Conservation (phyloP, 2,329 filamentous ascomycete species). For the Pseudodiploospora longispora region DNA sequence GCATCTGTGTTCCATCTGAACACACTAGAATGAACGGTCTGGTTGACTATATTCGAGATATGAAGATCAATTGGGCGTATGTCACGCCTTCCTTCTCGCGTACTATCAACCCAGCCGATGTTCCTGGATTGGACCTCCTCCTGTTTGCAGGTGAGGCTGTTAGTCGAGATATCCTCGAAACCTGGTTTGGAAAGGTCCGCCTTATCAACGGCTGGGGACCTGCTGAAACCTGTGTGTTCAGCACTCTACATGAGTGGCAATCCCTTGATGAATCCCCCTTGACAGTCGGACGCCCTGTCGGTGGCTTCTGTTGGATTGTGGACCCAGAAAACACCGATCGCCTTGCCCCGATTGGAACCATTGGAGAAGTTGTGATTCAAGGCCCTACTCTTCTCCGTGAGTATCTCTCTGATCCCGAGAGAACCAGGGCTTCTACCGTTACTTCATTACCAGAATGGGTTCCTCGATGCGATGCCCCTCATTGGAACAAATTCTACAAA, state of each 20-base stretch:
- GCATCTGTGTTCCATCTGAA: slow-evolving; percentile 12
- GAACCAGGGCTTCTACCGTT: slow-evolving; percentile 5
- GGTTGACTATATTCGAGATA: slow-evolving; percentile 5
- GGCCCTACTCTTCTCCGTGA: slow-evolving; percentile 35
- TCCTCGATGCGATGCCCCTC: not conserved
- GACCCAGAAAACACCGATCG: slow-evolving; percentile 4
- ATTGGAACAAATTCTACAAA: slow-evolving; percentile 9
- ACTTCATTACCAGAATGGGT: slow-evolving; percentile 1
- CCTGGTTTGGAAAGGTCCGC: slow-evolving; percentile 7
- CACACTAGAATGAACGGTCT: slow-evolving; percentile 6
- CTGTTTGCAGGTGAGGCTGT: slow-evolving; percentile 11
- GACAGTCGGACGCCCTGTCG: slow-evolving; percentile 6
- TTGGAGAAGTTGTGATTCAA: slow-evolving; percentile 12
- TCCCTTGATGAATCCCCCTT: slow-evolving; percentile 3
- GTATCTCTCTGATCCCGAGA: slow-evolving; percentile 23
- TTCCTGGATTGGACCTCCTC: slow-evolving; percentile 9
- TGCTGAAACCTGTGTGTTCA: slow-evolving; percentile 9
- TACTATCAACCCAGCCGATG: slow-evolving; percentile 6
- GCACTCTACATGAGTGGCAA: slow-evolving; percentile 9
- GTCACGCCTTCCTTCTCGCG: slow-evolving; percentile 11
- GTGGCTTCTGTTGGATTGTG: slow-evolving; percentile 8
- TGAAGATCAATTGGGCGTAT: slow-evolving; percentile 4
- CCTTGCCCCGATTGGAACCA: slow-evolving; percentile 5
- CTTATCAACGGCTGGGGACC: slow-evolving; percentile 15
- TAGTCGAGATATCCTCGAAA: slow-evolving; percentile 7